phyloP scores from a whole-genome alignment of 1,139 yeast species.

The Yamadazyma buinensis region DNA sequence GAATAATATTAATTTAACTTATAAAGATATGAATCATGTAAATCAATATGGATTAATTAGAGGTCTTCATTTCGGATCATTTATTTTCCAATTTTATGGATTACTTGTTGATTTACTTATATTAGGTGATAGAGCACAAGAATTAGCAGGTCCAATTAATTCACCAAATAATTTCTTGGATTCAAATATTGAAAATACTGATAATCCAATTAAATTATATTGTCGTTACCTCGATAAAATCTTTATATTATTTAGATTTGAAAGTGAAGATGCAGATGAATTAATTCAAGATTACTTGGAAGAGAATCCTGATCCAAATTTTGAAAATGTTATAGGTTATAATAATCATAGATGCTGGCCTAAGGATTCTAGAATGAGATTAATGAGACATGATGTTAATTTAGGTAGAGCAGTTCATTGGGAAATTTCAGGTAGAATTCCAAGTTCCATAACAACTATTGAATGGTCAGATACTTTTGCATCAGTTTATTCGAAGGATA shows the following conservation, averaged over 20 bases:
- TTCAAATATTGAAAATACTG: slow-evolving; percentile 47
- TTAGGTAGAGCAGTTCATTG: slow-evolving; percentile 90
- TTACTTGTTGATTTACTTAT: slow-evolving; percentile 76
- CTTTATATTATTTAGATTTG: slow-evolving; percentile 74
- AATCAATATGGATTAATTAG: slow-evolving; percentile 85
- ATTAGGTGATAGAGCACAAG: slow-evolving; percentile 86
- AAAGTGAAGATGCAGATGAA: slow-evolving; percentile 68
- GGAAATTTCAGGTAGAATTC: slow-evolving; percentile 82
- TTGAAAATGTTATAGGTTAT: slow-evolving; percentile 82
- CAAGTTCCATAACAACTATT: slow-evolving; percentile 66
- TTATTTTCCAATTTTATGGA: slow-evolving; percentile 88
- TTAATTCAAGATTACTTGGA: slow-evolving; percentile 70
- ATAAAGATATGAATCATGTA: slow-evolving; percentile 93
- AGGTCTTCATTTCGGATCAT: slow-evolving; percentile 88
- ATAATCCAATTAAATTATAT: slow-evolving; percentile 69
- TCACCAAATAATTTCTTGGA: slow-evolving; percentile 73
- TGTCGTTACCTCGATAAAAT: slow-evolving; percentile 81
- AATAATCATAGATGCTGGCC: slow-evolving; percentile 96
- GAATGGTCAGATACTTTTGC: slow-evolving; percentile 82
- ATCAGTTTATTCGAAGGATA: slow-evolving; percentile 86
- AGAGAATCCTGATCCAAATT: slow-evolving; percentile 90
- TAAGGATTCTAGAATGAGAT: slow-evolving; percentile 81
- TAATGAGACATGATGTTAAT: slow-evolving; percentile 88
- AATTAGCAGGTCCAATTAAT: slow-evolving; percentile 75
- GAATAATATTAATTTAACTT: slow-evolving; percentile 76